phyloP scores from a whole-genome alignment of 257 asterid species.

The Nicotiana otophora region DNA sequence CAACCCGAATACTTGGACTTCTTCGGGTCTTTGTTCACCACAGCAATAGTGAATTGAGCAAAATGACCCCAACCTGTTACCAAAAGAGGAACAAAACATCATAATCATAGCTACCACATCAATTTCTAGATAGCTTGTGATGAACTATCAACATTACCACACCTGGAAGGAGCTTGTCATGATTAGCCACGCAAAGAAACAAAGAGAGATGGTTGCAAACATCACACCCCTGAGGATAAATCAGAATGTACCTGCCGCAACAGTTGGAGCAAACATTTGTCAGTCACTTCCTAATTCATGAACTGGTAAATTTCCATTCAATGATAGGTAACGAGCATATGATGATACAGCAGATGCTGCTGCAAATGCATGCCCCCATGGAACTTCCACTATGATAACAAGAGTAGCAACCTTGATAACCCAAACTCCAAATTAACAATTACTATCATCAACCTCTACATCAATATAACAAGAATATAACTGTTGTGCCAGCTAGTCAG shows the following conservation, averaged over 20 bases:
- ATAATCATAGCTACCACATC: background rate
- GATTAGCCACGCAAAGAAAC: slow-evolving; percentile 96
- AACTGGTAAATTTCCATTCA: background rate
- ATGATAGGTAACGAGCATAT: background rate
- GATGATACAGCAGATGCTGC: background rate
- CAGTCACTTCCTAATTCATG: slow-evolving; percentile 4
- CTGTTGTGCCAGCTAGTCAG: background rate
- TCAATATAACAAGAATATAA: slow-evolving; percentile 2
- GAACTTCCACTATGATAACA: background rate
- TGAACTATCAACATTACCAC: background rate
- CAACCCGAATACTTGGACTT: slow-evolving; percentile 87
- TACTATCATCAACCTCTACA: background rate
- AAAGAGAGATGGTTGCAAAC: slow-evolving; percentile 91
- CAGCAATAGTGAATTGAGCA: slow-evolving; percentile 87
- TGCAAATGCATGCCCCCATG: background rate
- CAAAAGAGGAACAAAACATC: slow-evolving; percentile 11
- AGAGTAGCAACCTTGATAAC: background rate
- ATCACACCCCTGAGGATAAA: slow-evolving; percentile 97
- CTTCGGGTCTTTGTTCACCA: slow-evolving; percentile 76
- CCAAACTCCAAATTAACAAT: slow-evolving; percentile 6
- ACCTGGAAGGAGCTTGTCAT: slow-evolving; percentile 99
- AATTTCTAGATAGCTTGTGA: background rate
- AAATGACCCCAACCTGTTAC: slow-evolving; percentile 90
- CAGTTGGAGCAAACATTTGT: slow-evolving; percentile 13
- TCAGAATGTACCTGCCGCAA: slow-evolving; percentile 77